Evolutionary conservation across 1,139 yeast genomes (phyloP), one percentile per base, ranked within the genome.

Genomic region (Yamadazyma triangularis): DNA sequence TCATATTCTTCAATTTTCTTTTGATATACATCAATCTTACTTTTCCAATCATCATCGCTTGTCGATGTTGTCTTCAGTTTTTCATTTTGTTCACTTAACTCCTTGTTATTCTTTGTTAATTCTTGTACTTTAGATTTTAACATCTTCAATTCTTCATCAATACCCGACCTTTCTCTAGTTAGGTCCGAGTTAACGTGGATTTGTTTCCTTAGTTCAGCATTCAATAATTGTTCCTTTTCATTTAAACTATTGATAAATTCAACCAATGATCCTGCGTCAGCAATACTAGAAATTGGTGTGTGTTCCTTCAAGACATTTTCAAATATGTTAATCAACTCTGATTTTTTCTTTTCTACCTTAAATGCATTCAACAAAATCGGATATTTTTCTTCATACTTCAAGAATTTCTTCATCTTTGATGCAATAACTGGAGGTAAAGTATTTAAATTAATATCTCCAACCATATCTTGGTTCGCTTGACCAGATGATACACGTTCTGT

Each of bases 341-440:
- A 62, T 44, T 81, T 83, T 28, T 72, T 65, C 60, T 85, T 87
- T 51, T 88, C 96, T 1, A 71, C 63, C 50, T 87, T 84, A 59
- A 84, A 89, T 0, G 97, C 96, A 29, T 82, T 83, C 29, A 87
- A 68, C 11, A 89, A 63, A 13, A 78, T 58, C 0, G 96, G 97
- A 51, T 88, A 89, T 50, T 86, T 86, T 35, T 83, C 84, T 54
- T 91, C 97, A 53, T 88, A 91, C 53, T 87, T 88, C 35, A 74
- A 78, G 51, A 86, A 86, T 60, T 86, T 88, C 39, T 73, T 72
- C 56, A 89, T 59, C 47, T 82, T 83, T 10, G 79, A 61, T 42
- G 73, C 70, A 18, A 84, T 55, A 8, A 70, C 71, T 4, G 69
- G 68, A 1, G 88, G 77, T 21, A 80, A 54, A 2, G 68, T 62